Evolutionary conservation across 495 filamentous ascomycete genomes (phyloP), one percentile per base, ranked within the genome.

Genomic region (Staphylotrichum longicolle): DNA sequence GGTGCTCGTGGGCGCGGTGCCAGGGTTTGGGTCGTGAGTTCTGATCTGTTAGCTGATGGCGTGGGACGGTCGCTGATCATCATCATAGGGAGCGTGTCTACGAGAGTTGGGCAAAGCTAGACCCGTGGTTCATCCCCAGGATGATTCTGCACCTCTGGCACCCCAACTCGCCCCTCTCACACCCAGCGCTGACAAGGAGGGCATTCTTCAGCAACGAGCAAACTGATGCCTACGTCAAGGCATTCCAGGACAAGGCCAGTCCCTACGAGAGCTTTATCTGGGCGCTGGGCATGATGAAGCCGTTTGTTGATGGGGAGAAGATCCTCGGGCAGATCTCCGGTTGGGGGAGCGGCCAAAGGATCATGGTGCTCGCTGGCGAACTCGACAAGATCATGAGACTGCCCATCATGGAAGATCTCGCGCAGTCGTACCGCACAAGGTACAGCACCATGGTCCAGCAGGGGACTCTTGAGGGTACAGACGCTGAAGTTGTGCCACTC

Each of bases 381-480:
- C 34, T 66, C 6, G 78, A 71, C 57, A 66, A 58, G 52, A 52
- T 73, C 44, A 70, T 69, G 66, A 68, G 60, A 32, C 33, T 54
- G 14, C 33, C 66, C 40, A 54, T 70, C 40, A 66, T 62, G 66
- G 54, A 67, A 51, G 59, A 77, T 72, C 42, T 75, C 61, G 68
- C 80, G 63, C 70, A 74, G 72, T 78, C 85, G 93, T 71, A 73
- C 44, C 63, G 69, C 1, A 20, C 35, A 7, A 65, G 61, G 0
- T 66, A 51, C 30, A 20, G 5, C 30, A 41, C 37, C 8, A 78
- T 97, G 88, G 47, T 90, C 86, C 33, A 89, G 87, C 81, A 92
- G 88, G 68, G 96, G 74, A 67, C 96, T 73, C 72, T 96, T 86
- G 69, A 97, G 69, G 67, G 87, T 88, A 47, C 94, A 64, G 72